Evolutionary conservation across 2,329 filamentous ascomycete species (phyloP), one percentile per base, ranked within the genome.

Genomic region (Penicillium palitans): DNA sequence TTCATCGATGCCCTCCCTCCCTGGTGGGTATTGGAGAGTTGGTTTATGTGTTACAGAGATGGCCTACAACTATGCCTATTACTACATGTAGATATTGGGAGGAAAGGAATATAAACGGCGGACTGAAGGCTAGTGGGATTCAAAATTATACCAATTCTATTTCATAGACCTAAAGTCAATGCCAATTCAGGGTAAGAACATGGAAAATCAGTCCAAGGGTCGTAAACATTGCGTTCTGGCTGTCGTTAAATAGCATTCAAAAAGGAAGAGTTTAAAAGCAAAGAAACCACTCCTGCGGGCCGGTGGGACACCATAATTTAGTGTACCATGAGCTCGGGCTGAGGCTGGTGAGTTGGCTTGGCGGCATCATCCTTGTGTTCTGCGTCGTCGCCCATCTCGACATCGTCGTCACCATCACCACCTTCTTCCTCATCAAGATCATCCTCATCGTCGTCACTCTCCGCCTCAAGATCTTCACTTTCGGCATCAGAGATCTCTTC

Each of bases 391-490:
- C 79, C 83, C 81, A 84, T 84, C 65, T 84, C 83, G 65, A 84
- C 81, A 63, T 83, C 81, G 40, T 83, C 82, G 45, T 81, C 78
- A 48, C 80, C 84, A 50, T 84, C 86, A 40, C 83, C 85, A 7
- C 78, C 84, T 54, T 84, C 84, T 58, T 86, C 84, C 58, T 84
- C 84, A 46, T 88, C 86, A 37, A 87, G 83, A 15, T 89, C 87
- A 59, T 89, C 87, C 53, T 87, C 86, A 25, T 90, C 85, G 61
- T 87, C 87, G 33, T 89, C 89, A 65, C 87, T 90, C 74, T 92
- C 90, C 55, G 86, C 87, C 69, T 91, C 90, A 46, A 92, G 85
- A 72, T 92, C 90, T 72, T 92, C 90, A 68, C 87, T 90, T 64
- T 87, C 90, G 59, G 87, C 89, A 60, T 93, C 89, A 17, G 87